These are phyloP conservation scores for Lentinus tigrinus DNA, from an alignment of 768 basidiomycete genomes.

Conservation along the genomic window DNA sequence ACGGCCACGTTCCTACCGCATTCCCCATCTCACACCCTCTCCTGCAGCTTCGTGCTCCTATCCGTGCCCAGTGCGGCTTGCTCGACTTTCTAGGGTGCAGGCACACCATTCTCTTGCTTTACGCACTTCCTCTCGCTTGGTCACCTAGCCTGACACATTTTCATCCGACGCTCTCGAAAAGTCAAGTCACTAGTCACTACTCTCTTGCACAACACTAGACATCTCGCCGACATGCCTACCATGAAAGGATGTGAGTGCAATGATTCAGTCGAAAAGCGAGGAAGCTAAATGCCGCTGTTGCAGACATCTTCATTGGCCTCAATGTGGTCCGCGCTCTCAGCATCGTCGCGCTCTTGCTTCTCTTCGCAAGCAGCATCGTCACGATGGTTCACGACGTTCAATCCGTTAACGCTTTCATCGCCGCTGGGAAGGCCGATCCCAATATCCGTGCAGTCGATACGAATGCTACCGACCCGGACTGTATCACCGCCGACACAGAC, in stretches of 20 bases:
- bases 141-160: neutral
- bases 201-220: neutral
- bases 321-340: slow-evolving; percentile 74
- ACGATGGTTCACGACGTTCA: slow-evolving; percentile 72
- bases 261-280: neutral
- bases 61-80: slow-evolving; percentile 7
- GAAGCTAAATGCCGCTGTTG: neutral
- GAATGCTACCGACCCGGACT: slow-evolving; percentile 22
- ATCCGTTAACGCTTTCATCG: slow-evolving; percentile 68
- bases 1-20: slow-evolving; percentile 2
- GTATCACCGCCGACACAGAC: slow-evolving; percentile 55
- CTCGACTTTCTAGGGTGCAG: slow-evolving; percentile 15
- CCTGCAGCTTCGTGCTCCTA: slow-evolving; percentile 3
- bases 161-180: neutral
- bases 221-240: slow-evolving; percentile 4
- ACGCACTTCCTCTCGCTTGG: slow-evolving; percentile 6
- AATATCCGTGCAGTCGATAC: slow-evolving; percentile 7
- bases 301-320: slow-evolving; percentile 71
- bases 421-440: slow-evolving; percentile 30
- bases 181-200: neutral
- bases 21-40: slow-evolving; percentile 6
- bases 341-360: slow-evolving; percentile 21
- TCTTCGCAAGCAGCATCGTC: slow-evolving; percentile 52
- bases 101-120: slow-evolving; percentile 14
- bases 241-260: slow-evolving; percentile 15